Evolutionary conservation across 2,329 filamentous ascomycete genomes (phyloP), one percentile per base, ranked within the genome.

Genomic region (Lasiodiplodia gonubiensis): DNA sequence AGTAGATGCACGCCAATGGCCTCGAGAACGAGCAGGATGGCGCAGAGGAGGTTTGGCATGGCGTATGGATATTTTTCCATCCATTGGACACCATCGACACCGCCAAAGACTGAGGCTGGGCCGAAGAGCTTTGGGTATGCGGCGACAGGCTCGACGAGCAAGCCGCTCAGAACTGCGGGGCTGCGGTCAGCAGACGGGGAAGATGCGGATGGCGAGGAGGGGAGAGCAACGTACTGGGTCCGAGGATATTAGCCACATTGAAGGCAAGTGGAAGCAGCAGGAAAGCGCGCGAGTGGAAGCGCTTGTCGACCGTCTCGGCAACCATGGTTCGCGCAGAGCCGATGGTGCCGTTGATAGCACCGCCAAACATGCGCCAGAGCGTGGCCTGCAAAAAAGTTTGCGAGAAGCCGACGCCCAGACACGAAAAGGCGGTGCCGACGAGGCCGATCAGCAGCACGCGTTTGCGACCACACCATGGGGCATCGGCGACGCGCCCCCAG

Each of bases 11-110:
- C 84, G 4, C 86, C 76, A 2, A 83, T 46, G 2, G 86, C 83
- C 10, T 87, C 85, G 10, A 79, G 73, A 5, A 85, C 78, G 10
- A 90, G 83, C 54, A 88, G 83, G 1, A 85, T 67, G 8, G 84
- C 86, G 72, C 88, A 89, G 52, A 90, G 78, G 1, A 90, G 74
- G 72, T 89, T 90, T 0, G 89, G 88, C 39, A 90, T 77, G 1
- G 87, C 87, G 77, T 86, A 90, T 0, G 88, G 89, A 76, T 89
- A 89, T 61, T 78, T 77, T 46, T 80, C 78, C 80, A 91, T 85
- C 88, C 88, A 90, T 68, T 79, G 75, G 14, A 87, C 87, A 0
- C 86, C 87, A 60, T 81, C 74, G 54, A 80, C 75, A 0, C 85
- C 85, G 4, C 85, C 85, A 67, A 89, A 80, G 0, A 84, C 71